Base-by-base conservation (phyloP, 2,329 filamentous ascomycete species). In the Microsporum canis region DNA sequence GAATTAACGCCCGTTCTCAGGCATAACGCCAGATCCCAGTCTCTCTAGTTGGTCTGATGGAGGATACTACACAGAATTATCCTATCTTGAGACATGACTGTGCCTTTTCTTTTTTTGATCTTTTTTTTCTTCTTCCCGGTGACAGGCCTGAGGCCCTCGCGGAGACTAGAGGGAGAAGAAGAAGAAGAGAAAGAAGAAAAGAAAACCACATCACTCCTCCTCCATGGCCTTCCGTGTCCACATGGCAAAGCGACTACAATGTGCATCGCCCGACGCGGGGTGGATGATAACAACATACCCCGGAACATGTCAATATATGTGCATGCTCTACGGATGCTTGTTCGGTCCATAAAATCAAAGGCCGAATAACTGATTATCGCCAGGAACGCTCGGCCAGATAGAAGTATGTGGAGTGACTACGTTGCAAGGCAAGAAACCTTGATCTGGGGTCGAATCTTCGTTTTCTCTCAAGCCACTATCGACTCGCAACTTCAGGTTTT, bases 401-500 rank as follows among this genome's bases (percentile, higher is more conserved):
- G 29, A 34, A 34, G 17, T 17, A 12, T 55, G 33, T 36, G 49
- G 49, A 55, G 31, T 36, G 49, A 29, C 45, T 29, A 33, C 45
- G 17, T 36, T 55, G 49, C 31, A 36, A 55, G 49, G 31, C 49
- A 36, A 36, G 31, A 36, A 55, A 55, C 49, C 49, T 55, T 55
- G 49, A 55, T 36, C 49, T 55, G 49, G 33, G 10, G 36, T 55
- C 31, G 33, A 55, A 55, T 55, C 49, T 55, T 36, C 49, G 49
- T 55, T 55, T 34, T 33, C 27, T 34, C 14, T 17, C 31, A 55
- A 55, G 49, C 49, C 49, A 55, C 49, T 55, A 55, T 55, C 49
- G 49, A 55, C 49, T 55, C 7, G 49, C 49, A 55, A 36, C 31
- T 55, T 36, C 49, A 34, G 49, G 49, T 55, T 55, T 53, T 34